A percentile compares a stretch with the other conserved stretches of the same genome.
Evolutionary conservation across 2,329 filamentous ascomycete genomes (phyloP).

Genomic region (Diplodia mutila): DNA sequence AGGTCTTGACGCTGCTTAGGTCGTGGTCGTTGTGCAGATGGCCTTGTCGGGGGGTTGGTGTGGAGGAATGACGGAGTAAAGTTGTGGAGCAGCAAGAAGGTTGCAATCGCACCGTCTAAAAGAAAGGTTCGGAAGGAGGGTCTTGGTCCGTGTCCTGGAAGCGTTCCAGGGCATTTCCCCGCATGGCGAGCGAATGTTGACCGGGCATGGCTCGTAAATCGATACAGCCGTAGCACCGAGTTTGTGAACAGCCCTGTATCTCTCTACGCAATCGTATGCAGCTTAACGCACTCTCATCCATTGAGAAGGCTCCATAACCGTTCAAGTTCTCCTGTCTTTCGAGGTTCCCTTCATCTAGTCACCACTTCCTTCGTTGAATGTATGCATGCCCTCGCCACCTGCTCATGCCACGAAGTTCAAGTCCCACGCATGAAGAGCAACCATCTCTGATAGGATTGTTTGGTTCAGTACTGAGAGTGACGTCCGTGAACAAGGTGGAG

Average conservation of each 20-base stretch:
- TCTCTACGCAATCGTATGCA: not conserved
- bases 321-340: too few species aligned
- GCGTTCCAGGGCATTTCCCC: constrained; percentile 1
- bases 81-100: not conserved
- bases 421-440: not conserved
- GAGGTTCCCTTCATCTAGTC: not conserved
- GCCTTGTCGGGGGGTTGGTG: not conserved
- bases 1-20: too few species aligned
- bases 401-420: not conserved
- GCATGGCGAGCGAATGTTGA: not conserved
- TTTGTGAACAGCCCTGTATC: not conserved
- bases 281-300: not conserved
- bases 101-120: not conserved
- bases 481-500: not conserved
- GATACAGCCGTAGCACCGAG: not conserved
- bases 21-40: too few species aligned
- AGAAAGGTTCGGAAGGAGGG: not conserved
- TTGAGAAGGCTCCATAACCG: not conserved
- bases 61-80: too few species aligned
- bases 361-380: not conserved
- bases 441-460: constrained; percentile 4
- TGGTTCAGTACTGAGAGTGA: not conserved
- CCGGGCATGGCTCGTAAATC: not conserved
- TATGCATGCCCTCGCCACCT: not conserved
- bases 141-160: constrained; percentile 10